Conservation (phyloP, 106 monocot species). For the Dioscorea alata region DNA sequence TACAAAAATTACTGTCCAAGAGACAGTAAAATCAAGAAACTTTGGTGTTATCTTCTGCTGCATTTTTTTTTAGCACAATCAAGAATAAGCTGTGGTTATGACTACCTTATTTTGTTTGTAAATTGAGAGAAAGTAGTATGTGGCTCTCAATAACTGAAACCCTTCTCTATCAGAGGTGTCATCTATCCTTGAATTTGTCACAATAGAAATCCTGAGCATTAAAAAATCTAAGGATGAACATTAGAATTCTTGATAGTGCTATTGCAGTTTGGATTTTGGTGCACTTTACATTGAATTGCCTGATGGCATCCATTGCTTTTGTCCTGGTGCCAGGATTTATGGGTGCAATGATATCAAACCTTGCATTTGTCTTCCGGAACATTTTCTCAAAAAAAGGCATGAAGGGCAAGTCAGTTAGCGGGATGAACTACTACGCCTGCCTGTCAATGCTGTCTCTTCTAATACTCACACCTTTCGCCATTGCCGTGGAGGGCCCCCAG, state of each 20-base stretch:
- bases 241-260: not conserved
- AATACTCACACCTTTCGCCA: constrained; percentile 81
- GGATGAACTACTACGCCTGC: constrained; percentile 96
- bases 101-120: no score
- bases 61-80: no score
- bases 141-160: no score
- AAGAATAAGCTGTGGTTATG: no score
- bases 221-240: not conserved
- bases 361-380: constrained; percentile 89
- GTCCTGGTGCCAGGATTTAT: constrained; percentile 59
- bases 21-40: no score
- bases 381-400: constrained; percentile 94
- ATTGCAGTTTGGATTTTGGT: not conserved
- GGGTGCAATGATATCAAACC: constrained; percentile 94
- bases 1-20: no score
- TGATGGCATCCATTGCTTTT: not conserved
- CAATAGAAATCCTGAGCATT: not conserved
- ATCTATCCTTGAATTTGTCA: no score
- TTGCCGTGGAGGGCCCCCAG: constrained; percentile 82
- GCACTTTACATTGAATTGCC: not conserved
- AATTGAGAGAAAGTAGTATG: no score
- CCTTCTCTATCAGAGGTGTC: no score
- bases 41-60: no score
- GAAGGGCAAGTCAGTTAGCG: constrained; percentile 88
- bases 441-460: constrained; percentile 75